Percentiles rank a stretch among this genome's conserved stretches.
Evolutionary conservation across 169 alveolate genomes (phyloP).

Genomic region (Hammondia hammondi): DNA sequence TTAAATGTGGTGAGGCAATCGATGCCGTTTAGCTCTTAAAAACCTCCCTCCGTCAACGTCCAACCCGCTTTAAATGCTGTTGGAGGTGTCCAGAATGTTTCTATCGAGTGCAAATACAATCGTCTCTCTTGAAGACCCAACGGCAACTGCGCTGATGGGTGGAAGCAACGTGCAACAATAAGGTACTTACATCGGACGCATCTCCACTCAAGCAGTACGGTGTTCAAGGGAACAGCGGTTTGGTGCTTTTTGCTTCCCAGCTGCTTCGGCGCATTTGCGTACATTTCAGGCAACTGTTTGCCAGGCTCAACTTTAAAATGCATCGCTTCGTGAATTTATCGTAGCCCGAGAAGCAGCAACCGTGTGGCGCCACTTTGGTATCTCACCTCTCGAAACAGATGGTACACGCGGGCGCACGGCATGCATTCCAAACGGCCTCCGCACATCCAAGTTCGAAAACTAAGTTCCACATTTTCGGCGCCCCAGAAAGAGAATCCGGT

Average conservation of each 20-base stretch:
- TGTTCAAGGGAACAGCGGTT: no score
- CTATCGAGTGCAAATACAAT: neutral
- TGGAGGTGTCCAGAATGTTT: neutral
- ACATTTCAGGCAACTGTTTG: neutral
- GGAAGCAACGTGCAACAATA: neutral
- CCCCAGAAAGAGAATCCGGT: constrained; percentile 75
- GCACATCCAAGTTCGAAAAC: constrained; percentile 79
- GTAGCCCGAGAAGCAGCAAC: constrained; percentile 42
- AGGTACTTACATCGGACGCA: no score
- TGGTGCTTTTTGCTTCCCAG: no score
- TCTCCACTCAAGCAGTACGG: no score
- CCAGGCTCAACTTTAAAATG: neutral
- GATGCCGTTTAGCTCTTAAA: neutral
- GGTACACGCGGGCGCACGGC: constrained; percentile 77
- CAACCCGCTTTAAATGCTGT: neutral
- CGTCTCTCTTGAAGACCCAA: neutral
- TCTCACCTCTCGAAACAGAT: constrained; percentile 70
- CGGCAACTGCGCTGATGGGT: neutral
- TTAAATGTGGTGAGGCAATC: neutral
- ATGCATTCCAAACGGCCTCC: constrained; percentile 80
- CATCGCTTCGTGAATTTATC: neutral
- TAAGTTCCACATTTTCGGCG: constrained; percentile 77
- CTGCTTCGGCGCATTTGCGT: neutral
- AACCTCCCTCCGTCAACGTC: neutral
- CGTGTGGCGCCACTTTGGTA: constrained; percentile 37